Evolutionary conservation across 768 basidiomycete species (phyloP), one percentile per base, ranked within the genome.

Genomic region (Podaxis sp.): DNA sequence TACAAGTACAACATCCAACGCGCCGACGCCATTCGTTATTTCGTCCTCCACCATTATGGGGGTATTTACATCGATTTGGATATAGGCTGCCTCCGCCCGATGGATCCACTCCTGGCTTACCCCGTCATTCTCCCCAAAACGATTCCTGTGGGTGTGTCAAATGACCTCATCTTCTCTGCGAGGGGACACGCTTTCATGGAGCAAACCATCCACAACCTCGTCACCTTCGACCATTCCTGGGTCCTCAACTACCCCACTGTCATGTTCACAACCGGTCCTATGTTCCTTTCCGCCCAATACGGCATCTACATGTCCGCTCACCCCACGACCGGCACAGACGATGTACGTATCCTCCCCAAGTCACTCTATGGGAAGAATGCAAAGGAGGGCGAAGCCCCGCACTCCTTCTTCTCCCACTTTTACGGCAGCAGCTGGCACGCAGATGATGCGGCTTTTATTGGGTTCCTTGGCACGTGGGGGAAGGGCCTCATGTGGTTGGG

Each of bases 191-290:
- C 94, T 0, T 93, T 99, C 79, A 82, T 98, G 78, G 88, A 89
- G 41, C 92, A 96, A 75, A 92, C 93, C 55, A 96, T 98, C 66
- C 91, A 96, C 77, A 93, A 91, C 72, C 85, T 98, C 63, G 82
- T 87, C 69, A 88, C 88, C 22, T 99, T 96, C 72, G 93, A 98
- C 77, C 93, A 96, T 73, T 85, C 87, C 57, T 99, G 93, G 88
- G 74, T 97, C 58, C 86, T 96, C 71, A 97, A 98, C 76, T 99
- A 99, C 68, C 97, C 97, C 36, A 99, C 97, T 27, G 97, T 99
- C 79, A 99, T 99, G 97, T 99, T 99, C 77, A 94, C 94, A 57
- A 99, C 97, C 0, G 96, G 96, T 1, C 97, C 97, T 69, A 99
- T 99, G 97, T 99, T 98, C 76, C 78, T 99, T 12, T 98, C 96